Evolutionary conservation across 2,329 filamentous ascomycete genomes (phyloP), one percentile per base, ranked within the genome.

Genomic region (Calycina herbarum): DNA sequence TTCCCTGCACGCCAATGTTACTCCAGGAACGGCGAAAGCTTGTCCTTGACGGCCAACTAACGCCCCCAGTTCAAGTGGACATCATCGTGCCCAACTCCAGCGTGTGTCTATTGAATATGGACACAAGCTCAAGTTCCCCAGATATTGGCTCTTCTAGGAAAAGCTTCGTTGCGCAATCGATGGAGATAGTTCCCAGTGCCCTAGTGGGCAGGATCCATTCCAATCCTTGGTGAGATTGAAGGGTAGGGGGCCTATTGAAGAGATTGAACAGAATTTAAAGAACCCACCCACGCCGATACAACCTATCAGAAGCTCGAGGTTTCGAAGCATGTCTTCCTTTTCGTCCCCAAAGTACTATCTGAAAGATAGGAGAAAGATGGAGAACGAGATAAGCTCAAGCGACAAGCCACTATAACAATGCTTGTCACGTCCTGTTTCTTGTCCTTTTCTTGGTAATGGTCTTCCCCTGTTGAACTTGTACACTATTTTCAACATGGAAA

Each of bases 331-430:
- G 48, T 54, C 20, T 24, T 27, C 20, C n/a, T 51, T 51, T 6
- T 11, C n/a, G 45, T 51, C 6, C 45, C 48, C 20, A 24, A 54
- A 54, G 8, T 24, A 13, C 13, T 13, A 54, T 24, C 48, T 24
- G 48, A 54, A 17, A 54, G 48, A 54, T 54, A 54, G 20, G 48
- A 54, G 48, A 54, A 54, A 54, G 48, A 54, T 54, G 48, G 48
- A 54, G 48, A 54, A 54, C 48, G 24, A 54, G 48, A 54, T 54
- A 54, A 54, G 48, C 48, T 54, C 48, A 54, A 54, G 20, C 11
- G 48, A 54, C n/a, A 54, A 54, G 20, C 48, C 8, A 27, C 10
- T 54, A 24, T 54, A 54, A 54, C n/a, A 24, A 24, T 54, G 48
- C 48, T 54, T 54, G 20, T 24, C 48, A 54, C 24, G 20, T 54